Percentiles rank a stretch among this genome's conserved stretches.
These are phyloP conservation scores for Jimgerdemannia lactiflua DNA, from an alignment of 192 early-diverging fungal species.

Conservation along the genomic window DNA sequence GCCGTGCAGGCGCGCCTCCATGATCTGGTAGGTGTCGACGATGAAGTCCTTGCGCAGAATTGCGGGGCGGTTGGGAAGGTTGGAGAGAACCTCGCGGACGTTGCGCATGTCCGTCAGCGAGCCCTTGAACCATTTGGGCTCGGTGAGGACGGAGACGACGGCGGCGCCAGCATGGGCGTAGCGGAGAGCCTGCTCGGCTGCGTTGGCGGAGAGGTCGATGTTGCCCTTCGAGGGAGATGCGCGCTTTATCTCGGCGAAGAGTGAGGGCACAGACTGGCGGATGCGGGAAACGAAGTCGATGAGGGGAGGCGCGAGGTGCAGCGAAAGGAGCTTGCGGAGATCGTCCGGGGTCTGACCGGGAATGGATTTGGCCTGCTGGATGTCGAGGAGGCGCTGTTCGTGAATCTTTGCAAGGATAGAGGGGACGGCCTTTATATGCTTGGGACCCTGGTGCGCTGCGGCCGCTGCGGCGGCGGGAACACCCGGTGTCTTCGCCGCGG, in stretches of 20 bases:
- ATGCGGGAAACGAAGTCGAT: constrained; percentile 82
- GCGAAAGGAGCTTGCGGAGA: constrained; percentile 62
- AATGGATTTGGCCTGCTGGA: constrained; percentile 58
- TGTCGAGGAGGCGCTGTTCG: constrained; percentile 77
- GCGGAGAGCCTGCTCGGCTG: constrained; percentile 78
- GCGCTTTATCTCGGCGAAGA: constrained; percentile 98
- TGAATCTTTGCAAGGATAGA: constrained; percentile 84
- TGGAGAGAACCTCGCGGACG: constrained; percentile 70
- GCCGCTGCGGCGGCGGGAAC: constrained; percentile 33
- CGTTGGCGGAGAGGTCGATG: constrained; percentile 81
- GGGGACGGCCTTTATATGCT: constrained; percentile 28
- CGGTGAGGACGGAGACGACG: constrained; percentile 96
- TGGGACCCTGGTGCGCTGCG: constrained; percentile 11
- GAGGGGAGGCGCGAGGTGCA: constrained; percentile 70
- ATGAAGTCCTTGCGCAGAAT: constrained; percentile 98
- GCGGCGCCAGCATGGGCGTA: constrained; percentile 91
- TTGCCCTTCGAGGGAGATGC: constrained; percentile 95
- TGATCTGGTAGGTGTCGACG: constrained; percentile 92
- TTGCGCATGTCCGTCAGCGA: constrained; percentile 86
- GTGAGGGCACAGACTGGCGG: constrained; percentile 57
- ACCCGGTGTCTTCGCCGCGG: constrained; percentile 26
- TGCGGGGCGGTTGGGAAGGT: constrained; percentile 74
- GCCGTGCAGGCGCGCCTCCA: constrained; percentile 92
- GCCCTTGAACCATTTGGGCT: constrained; percentile 99
- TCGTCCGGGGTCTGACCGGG: constrained; percentile 75